phyloP scores from a whole-genome alignment of 495 filamentous ascomycete species.

The Penicillium samsonianum region DNA sequence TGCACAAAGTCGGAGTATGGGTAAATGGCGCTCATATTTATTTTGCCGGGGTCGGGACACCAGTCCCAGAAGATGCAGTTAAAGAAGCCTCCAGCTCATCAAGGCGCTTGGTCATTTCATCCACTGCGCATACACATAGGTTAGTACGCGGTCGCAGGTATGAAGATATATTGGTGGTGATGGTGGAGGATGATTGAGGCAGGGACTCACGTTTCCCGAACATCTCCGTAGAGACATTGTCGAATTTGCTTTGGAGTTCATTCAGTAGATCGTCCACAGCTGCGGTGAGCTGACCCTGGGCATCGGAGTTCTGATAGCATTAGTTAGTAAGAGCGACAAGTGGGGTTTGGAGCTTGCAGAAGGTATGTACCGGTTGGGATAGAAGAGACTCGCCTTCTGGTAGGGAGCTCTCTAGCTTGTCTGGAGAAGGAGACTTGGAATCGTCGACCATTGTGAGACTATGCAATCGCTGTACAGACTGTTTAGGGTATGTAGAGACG shows the following conservation, averaged over 20 bases:
- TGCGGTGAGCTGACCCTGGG: conserved; percentile 66
- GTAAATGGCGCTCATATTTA: conserved; percentile 9
- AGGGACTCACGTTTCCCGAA: conserved; percentile 76
- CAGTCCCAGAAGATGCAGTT: conserved; percentile 18
- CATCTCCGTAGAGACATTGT: conserved; percentile 75
- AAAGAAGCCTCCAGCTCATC: conserved; percentile 80
- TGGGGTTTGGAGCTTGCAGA: background rate
- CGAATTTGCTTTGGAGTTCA: conserved; percentile 80
- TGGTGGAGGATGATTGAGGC: background rate
- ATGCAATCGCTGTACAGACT: conserved; percentile 2
- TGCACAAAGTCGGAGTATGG: background rate
- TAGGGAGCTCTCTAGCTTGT: conserved; percentile 15
- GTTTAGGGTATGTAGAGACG: conserved; percentile 1
- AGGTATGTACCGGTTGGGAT: conserved; percentile 24
- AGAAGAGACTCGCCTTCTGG: conserved; percentile 24
- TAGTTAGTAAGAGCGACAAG: conserved; percentile 1
- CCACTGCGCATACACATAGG: conserved; percentile 58
- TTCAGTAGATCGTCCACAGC: conserved; percentile 85
- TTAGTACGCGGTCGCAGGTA: conserved; percentile 10
- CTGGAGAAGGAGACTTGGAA: conserved; percentile 13
- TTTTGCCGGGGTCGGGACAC: conserved; percentile 25
- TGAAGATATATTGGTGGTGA: background rate
- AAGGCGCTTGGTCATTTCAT: conserved; percentile 89
- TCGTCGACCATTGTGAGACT: conserved; percentile 29
- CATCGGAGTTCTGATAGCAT: conserved; percentile 32